Base-by-base conservation (phyloP, 2,329 filamentous ascomycete genomes). In the Metarhizium robertsii region DNA sequence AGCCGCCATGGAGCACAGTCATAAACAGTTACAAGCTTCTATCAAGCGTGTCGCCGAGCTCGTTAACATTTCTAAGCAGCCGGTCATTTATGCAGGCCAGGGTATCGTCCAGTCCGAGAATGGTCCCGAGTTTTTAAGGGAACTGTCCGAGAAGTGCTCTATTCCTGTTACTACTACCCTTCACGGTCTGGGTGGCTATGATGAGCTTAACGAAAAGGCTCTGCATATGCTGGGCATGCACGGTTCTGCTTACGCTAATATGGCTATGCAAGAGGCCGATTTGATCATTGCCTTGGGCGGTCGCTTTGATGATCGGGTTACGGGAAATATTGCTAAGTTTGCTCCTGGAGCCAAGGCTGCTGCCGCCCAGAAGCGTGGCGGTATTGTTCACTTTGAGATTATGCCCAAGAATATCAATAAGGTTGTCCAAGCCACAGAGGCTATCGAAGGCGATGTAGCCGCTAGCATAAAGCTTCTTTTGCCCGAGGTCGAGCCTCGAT, bases 391-490 rank as follows among this genome's bases (percentile, higher is more conserved):
- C 73, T 97, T 97, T 66, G 92, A 97, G 70, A 92, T 99, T 66
- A 88, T 97, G 87, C 92, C 94, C 65, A 99, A 99, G 85, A 97
- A 99, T 78, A 97, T 97, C 76, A 97, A 97, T 84, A 99, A 97
- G 81, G 92, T 25, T 25, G 25, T 25, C 25, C 25, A 25, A 25
- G 25, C 25, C 4, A 25, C 25, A 4, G 25, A 25, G 25, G 25
- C 25, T 25, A 25, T 25, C 25, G 25, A 25, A 25, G 25, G 25
- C 25, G 25, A 25, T 25, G 25, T 25, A 25, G 25, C 25, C 25
- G 4, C 25, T 25, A 25, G 25, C 25, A 25, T 25, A 25, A 25
- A 25, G 25, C 25, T 25, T 25, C 25, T 25, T 25, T 25, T 25
- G 25, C 25, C 25, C 3, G 25, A 25, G 25, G 25, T 25, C 4